Evolutionary conservation across 345 rosid genomes (phyloP).

Genomic region (Hypericum perforatum): DNA sequence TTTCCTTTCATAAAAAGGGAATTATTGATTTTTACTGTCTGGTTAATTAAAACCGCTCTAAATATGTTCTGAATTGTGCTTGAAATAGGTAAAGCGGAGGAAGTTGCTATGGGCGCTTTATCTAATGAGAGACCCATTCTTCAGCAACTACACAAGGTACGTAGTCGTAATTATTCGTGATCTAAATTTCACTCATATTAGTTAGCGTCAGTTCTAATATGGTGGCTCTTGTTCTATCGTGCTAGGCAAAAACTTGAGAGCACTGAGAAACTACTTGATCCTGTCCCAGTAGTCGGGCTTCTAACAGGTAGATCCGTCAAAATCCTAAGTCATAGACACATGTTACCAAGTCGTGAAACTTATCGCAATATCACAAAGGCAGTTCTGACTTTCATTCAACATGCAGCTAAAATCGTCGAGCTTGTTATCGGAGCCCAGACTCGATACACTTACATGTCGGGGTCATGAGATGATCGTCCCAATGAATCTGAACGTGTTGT

Average conservation of each 20-base stretch:
- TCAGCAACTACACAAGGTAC: conserved; percentile 75
- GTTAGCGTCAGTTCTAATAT: no score
- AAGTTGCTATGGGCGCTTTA: conserved; percentile 86
- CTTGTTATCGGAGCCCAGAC: conserved; percentile 76
- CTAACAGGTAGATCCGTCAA: conserved; percentile 43
- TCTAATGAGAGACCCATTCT: conserved; percentile 94
- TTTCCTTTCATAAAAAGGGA: no score
- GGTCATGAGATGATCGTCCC: conserved; percentile 59
- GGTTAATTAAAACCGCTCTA: no score
- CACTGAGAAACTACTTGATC: conserved; percentile 53
- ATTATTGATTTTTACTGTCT: no score
- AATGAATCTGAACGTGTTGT: no score
- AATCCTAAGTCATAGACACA: no score
- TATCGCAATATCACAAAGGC: no score
- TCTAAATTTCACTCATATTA: no score
- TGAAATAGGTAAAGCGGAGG: conserved; percentile 61
- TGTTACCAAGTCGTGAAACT: no score
- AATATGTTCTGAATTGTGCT: conserved; percentile 9
- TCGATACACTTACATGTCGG: conserved; percentile 86
- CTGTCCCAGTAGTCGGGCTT: conserved; percentile 55
- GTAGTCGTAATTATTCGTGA: no score
- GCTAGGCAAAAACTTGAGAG: conserved; percentile 72
- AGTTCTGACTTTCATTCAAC: no score
- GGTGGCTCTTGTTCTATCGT: no score
- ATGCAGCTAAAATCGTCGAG: conserved; percentile 76